phyloP scores from a whole-genome alignment of 805 yeast species.

The Ogataea henricii region DNA sequence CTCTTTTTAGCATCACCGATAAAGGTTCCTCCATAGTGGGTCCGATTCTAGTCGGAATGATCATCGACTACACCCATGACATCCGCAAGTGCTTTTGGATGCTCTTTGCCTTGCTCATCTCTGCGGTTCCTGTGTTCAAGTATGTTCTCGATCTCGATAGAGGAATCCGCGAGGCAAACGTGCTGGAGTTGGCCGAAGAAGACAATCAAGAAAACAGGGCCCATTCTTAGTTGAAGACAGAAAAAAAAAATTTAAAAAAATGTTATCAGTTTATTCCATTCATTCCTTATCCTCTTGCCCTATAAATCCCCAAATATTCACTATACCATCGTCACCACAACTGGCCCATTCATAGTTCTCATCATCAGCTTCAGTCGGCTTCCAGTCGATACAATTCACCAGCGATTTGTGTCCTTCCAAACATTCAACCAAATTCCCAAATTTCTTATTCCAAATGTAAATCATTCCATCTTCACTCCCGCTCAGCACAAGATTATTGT shows the following conservation, averaged over 20 bases:
- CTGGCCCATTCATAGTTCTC: conserved; percentile 60
- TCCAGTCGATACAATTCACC: conserved; percentile 84
- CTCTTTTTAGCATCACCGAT: conserved; percentile 75
- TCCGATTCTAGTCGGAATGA: conserved; percentile 69
- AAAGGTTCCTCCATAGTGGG: conserved; percentile 79
- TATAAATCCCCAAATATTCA: conserved; percentile 57
- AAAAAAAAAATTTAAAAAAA: no score
- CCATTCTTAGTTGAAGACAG: not conserved
- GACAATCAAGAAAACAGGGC: conserved; percentile 18
- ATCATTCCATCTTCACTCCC: conserved; percentile 83
- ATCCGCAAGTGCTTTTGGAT: conserved; percentile 73
- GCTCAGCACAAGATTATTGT: conserved; percentile 70
- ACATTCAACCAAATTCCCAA: conserved; percentile 64
- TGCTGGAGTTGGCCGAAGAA: conserved; percentile 28
- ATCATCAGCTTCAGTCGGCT: conserved; percentile 24
- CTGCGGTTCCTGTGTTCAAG: conserved; percentile 58
- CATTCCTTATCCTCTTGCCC: not conserved
- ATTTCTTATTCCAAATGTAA: conserved; percentile 75
- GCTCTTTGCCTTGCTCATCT: conserved; percentile 51
- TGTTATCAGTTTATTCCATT: not conserved
- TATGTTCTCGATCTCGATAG: conserved; percentile 56
- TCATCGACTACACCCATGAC: conserved; percentile 72
- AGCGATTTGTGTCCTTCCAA: conserved; percentile 64
- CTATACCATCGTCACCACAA: conserved; percentile 78
- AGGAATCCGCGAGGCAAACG: conserved; percentile 46